Evolutionary conservation across 1,284 basidiomycete species (phyloP), one percentile per base, ranked within the genome.

Genomic region (Ceratobasidium sp.): DNA sequence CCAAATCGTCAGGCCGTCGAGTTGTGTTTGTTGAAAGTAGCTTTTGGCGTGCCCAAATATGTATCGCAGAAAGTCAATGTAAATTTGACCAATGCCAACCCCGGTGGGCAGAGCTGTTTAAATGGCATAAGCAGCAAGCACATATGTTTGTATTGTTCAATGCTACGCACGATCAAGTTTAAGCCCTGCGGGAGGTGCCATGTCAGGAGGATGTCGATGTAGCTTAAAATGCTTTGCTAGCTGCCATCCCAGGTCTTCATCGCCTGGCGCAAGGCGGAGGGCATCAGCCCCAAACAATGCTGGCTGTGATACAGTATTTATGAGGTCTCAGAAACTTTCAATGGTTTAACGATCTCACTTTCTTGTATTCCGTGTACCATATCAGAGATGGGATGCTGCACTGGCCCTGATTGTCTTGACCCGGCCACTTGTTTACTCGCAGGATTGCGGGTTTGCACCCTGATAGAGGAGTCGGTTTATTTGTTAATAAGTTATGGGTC

Each of bases 41-140:
- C 4, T 38, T 26, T 44, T 16, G n/a, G 73, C 72, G 13, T 74
- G 73, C n/a, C n/a, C 4, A 23, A 72, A 50, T 1, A 74, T 18
- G 32, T 72, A 74, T 21, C 35, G 11, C 1, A 74, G 11, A 41
- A 55, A 72, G 44, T 72, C 64, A 18, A 38, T 21, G 23, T 74
- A 74, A 21, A 74, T 46, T 28, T 62, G 55, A 1, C 8, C 8
- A 16, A 54, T 13, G 5, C n/a, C 1, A 18, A 74, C 21, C n/a
- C 59, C 44, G 1, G 1, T 8, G 1, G 73, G 67, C 0, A 74
- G 52, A 2, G 54, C 73, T 73, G n/a, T 18, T 41, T 30, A 18
- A 38, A 21, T 59, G 14, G n/a, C n/a, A n/a, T 30, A 23, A 46
- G 32, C 18, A 14, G 23, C 18, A n/a, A n/a, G n/a, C n/a, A n/a